phyloP scores from a whole-genome alignment of 441 rosid species.

The Macaranga tanarius region DNA sequence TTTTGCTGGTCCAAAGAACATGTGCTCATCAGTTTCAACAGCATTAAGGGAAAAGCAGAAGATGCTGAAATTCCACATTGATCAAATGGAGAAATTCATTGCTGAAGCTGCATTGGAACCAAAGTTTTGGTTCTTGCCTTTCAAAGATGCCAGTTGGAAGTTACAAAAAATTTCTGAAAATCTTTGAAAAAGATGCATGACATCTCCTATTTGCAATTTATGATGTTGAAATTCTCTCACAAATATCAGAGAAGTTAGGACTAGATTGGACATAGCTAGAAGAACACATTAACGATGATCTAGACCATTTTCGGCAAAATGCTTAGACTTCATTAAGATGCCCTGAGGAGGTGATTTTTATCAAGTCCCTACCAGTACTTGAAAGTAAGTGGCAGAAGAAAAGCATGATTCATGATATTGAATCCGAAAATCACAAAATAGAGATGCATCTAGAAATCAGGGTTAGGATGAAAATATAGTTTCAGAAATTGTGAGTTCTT shows the following conservation, averaged over 20 bases:
- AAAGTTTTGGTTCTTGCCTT: constrained; percentile 57
- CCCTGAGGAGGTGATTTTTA: constrained; percentile 35
- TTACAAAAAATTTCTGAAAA: constrained; percentile 39
- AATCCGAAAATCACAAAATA: constrained; percentile 34
- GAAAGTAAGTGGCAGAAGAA: constrained; percentile 33
- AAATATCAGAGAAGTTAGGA: constrained; percentile 23
- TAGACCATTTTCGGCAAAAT: constrained; percentile 42
- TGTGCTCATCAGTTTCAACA: constrained; percentile 24
- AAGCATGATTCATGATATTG: constrained; percentile 43
- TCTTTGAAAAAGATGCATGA: constrained; percentile 46
- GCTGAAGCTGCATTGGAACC: constrained; percentile 66
- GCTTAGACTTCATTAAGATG: constrained; percentile 40
- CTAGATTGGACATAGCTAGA: constrained; percentile 35
- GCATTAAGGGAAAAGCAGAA: constrained; percentile 37
- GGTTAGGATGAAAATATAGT: constrained; percentile 35
- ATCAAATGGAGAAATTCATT: constrained; percentile 38
- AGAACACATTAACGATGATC: constrained; percentile 32
- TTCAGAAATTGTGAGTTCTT: constrained; percentile 25
- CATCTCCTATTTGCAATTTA: constrained; percentile 41
- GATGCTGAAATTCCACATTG: constrained; percentile 38
- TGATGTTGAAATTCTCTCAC: constrained; percentile 36
- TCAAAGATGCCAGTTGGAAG: constrained; percentile 38
- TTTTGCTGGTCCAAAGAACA: constrained; percentile 28
- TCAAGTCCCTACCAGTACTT: constrained; percentile 35
- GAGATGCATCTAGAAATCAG: neutral